Conservation (phyloP, 768 basidiomycete species). For the Mycena leptocephala region DNA sequence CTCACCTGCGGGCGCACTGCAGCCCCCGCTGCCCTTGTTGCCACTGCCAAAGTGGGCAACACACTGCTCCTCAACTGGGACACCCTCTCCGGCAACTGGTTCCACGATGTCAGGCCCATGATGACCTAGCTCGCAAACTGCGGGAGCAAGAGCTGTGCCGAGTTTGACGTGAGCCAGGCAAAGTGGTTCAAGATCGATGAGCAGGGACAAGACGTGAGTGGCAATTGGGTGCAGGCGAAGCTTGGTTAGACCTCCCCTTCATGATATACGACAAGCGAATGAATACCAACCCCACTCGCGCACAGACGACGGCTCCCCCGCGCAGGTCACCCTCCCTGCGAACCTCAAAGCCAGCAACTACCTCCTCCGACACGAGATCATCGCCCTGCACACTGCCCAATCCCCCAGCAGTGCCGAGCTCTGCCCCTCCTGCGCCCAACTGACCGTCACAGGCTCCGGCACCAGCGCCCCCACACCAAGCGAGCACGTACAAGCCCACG, state of each 20-base stretch:
- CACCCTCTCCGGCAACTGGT: constrained; percentile 34
- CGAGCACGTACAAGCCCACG: constrained; percentile 61
- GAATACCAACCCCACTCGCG: background rate
- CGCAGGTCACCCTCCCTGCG: constrained; percentile 51
- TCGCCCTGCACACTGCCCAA: constrained; percentile 66
- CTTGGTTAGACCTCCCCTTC: no score
- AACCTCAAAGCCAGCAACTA: constrained; percentile 64
- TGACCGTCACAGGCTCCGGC: constrained; percentile 56
- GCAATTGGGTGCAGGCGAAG: no score
- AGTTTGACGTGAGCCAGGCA: no score
- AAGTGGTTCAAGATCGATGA: no score
- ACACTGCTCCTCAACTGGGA: constrained; percentile 61
- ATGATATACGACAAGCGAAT: no score
- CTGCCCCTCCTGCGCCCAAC: constrained; percentile 67
- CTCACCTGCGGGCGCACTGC: constrained; percentile 66
- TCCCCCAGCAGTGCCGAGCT: constrained; percentile 68
- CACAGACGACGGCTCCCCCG: constrained; percentile 15
- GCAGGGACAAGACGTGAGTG: no score
- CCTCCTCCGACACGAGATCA: constrained; percentile 70
- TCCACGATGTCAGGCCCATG: background rate
- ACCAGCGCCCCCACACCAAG: constrained; percentile 49
- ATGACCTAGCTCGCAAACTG: no score
- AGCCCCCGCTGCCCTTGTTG: constrained; percentile 60
- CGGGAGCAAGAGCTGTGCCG: no score
- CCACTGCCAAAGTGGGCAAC: constrained; percentile 64